A percentile compares a stretch with the other conserved stretches of the same genome.
Conservation (phyloP, 306 rosid genomes). For the Alnus glutinosa region DNA sequence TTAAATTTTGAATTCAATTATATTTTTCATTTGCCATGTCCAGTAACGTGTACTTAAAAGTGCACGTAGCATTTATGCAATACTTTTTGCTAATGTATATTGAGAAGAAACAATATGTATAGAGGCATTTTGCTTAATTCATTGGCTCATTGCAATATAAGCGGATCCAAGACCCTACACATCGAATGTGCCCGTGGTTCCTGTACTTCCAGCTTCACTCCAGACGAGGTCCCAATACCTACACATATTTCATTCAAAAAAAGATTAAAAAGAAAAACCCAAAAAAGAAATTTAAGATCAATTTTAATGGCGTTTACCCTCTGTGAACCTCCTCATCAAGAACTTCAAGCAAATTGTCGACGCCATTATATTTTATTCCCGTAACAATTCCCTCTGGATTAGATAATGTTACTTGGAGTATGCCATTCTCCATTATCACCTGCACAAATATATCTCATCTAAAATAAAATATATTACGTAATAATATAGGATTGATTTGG, state of each 20-base stretch:
- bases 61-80: no score
- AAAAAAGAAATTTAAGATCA: conserved; percentile 3
- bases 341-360: conserved; percentile 87
- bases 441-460: conserved; percentile 24
- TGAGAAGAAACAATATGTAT: not conserved
- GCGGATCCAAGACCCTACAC: conserved; percentile 45
- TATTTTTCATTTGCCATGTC: no score
- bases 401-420: conserved; percentile 79
- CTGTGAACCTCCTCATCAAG: conserved; percentile 71
- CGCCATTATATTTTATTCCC: conserved; percentile 69
- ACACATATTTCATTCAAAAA: conserved; percentile 29
- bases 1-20: no score
- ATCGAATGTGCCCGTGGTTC: conserved; percentile 54
- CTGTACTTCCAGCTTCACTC: conserved; percentile 84
- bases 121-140: not conserved
- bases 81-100: no score
- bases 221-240: conserved; percentile 99
- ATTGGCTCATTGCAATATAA: no score
- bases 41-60: no score
- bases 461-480: not conserved
- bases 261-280: no score
- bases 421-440: conserved; percentile 96
- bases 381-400: conserved; percentile 87
- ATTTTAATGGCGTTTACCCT: conserved; percentile 53
- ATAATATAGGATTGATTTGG: no score